Base-by-base conservation (phyloP, 495 filamentous ascomycete species). In the Neurospora intermedia region DNA sequence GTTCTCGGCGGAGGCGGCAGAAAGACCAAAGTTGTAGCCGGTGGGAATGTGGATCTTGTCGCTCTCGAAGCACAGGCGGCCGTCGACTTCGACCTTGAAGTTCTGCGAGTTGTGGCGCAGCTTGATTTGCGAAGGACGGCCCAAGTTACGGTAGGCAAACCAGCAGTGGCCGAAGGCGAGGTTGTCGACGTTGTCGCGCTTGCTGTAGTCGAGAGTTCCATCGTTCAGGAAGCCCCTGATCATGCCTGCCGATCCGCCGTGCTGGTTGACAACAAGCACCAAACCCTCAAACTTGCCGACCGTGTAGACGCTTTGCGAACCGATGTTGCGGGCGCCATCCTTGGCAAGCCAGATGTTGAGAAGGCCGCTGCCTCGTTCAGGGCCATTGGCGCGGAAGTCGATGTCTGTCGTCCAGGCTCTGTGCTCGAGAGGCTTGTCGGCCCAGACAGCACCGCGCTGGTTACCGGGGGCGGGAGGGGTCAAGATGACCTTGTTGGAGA, bases 211-310 rank as follows among this genome's bases (percentile, higher is more conserved):
- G 73, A 84, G 89, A 35, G 83, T 89, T 71, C 95, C 96, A 81
- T 98, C 96, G 81, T 98, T 99, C 78, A 99, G 82, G 84, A 98
- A 98, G 27, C 92, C 96, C 73, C 96, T 86, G 70, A 99, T 84
- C 78, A 90, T 93, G 73, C 96, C 92, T 70, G 88, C 90, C 69
- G 88, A 86, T 77, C 94, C 94, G 38, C 92, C 92, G 81, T 97
- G 93, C 74, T 93, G 89, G 85, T 98, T 96, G 72, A 99, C 81
- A 18, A 96, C 90, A 70, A 99, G 83, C 16, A 87, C 94, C 76
- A 99, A 84, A 38, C 96, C 96, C 75, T 99, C 96, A 75, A 95
- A 98, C 48, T 86, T 85, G 38, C 88, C 89, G 38, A 91, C 89
- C 6, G 92, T 96, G 80, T 97, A 97, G 72, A 98, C 88, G 79